These are phyloP conservation scores for Carex parvula DNA, from an alignment of 176 grass and related monocot species.

Conservation along the genomic window DNA sequence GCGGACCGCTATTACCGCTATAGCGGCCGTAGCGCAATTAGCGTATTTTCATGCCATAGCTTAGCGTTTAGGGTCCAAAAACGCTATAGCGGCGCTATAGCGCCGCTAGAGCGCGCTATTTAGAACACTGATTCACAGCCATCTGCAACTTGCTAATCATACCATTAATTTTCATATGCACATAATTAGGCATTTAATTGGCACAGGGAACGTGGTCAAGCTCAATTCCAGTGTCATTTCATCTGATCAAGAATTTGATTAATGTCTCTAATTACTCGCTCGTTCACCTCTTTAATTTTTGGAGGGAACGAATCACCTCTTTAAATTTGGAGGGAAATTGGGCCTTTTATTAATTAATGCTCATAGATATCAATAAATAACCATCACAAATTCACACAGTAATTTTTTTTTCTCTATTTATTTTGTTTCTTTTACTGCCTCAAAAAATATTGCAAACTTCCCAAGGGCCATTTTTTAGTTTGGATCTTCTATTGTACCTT, in stretches of 20 bases:
- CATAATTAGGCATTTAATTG: slow-evolving; percentile 31
- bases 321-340: slow-evolving; percentile 2
- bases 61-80: no score
- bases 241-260: slow-evolving; percentile 3
- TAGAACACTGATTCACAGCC: no score
- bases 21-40: no score
- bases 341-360: background rate
- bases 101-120: no score
- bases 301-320: slow-evolving; percentile 7
- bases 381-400: background rate
- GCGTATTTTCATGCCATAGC: no score
- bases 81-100: no score
- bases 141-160: no score
- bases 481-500: no score
- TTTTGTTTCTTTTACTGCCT: background rate
- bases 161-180: background rate
- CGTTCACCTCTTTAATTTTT: slow-evolving; percentile 22
- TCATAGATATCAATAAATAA: background rate
- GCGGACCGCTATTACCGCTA: no score
- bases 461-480: background rate
- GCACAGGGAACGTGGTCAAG: slow-evolving; percentile 28
- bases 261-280: slow-evolving; percentile 18
- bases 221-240: background rate
- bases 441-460: background rate
- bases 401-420: background rate